A percentile compares a stretch with the other conserved stretches of the same genome.
phyloP scores from a whole-genome alignment of 495 filamentous ascomycete species.

The Lentithecium fluviatile region DNA sequence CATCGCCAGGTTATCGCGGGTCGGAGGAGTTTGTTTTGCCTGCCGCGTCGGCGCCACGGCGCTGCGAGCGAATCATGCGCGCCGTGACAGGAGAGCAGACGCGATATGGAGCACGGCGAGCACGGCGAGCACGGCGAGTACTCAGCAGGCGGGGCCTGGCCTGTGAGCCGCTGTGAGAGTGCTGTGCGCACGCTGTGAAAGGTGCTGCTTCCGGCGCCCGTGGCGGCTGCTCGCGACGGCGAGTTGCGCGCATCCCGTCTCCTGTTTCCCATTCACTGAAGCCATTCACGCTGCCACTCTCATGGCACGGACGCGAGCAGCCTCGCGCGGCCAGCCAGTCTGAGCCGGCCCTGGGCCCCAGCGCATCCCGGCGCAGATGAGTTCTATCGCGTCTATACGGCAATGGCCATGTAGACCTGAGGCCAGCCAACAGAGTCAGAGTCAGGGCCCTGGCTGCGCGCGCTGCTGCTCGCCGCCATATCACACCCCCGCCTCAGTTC shows the following conservation, averaged over 20 bases:
- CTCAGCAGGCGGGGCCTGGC: too few relatives aligned
- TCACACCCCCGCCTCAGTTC: constrained; percentile 2
- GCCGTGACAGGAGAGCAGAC: constrained; percentile 28
- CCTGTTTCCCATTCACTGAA: not conserved
- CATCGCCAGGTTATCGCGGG: constrained; percentile 23
- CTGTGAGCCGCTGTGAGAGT: too few relatives aligned
- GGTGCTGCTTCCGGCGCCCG: constrained; percentile 18
- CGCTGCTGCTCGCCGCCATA: constrained; percentile 12
- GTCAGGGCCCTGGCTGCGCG: not conserved
- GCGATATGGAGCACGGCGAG: too few relatives aligned
- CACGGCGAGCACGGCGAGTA: too few relatives aligned
- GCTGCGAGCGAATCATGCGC: constrained; percentile 31
- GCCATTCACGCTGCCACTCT: not conserved
- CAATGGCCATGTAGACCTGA: too few relatives aligned
- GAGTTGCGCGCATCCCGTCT: too few relatives aligned
- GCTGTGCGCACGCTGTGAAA: constrained; percentile 22
- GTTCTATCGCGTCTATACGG: too few relatives aligned
- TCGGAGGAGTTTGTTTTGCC: constrained; percentile 24
- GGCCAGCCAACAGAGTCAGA: too few relatives aligned
- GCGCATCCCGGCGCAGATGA: too few relatives aligned
- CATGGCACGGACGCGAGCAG: not conserved
- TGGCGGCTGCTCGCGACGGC: not conserved
- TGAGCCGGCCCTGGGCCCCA: not conserved
- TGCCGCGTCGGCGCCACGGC: constrained; percentile 14
- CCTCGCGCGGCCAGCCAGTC: not conserved